Conservation (phyloP, 2,329 filamentous ascomycete genomes). For the Metarhizium album region DNA sequence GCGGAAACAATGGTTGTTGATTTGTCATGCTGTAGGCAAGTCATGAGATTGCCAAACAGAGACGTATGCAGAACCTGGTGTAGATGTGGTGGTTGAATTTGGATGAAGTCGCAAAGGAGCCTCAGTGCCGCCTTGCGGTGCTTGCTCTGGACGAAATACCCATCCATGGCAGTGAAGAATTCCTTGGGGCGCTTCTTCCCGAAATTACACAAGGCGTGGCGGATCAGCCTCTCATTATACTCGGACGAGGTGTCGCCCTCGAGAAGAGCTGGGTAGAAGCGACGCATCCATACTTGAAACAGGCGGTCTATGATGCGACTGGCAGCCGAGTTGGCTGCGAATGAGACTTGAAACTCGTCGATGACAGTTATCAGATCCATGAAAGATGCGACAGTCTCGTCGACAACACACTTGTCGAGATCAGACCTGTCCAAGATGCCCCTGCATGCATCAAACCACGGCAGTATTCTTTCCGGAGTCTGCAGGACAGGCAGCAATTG, state of each 20-base stretch:
- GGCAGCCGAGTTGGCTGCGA: conserved; percentile 29
- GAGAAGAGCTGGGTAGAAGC: conserved; percentile 26
- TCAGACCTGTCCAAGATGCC: conserved; percentile 35
- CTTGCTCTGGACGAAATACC: conserved; percentile 52
- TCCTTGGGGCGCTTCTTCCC: conserved; percentile 63
- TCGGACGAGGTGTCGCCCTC: conserved; percentile 27
- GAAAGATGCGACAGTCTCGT: conserved; percentile 54
- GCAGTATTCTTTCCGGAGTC: conserved; percentile 49
- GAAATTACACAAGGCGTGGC: conserved; percentile 42
- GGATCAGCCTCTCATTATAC: conserved; percentile 38
- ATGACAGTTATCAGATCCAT: conserved; percentile 55
- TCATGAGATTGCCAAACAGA: conserved; percentile 59
- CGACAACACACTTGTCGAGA: conserved; percentile 51
- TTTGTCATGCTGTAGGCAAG: conserved; percentile 65
- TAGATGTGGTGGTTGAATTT: conserved; percentile 68
- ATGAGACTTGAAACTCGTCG: conserved; percentile 39
- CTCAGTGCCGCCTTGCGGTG: conserved; percentile 54
- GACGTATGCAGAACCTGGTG: conserved; percentile 62
- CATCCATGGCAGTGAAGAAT: conserved; percentile 55
- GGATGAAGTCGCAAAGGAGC: conserved; percentile 62
- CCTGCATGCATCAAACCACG: conserved; percentile 57
- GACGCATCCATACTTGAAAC: conserved; percentile 46
- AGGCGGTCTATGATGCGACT: conserved; percentile 46
- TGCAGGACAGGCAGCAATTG: conserved; percentile 53
- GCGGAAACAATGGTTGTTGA: conserved; percentile 68